Evolutionary conservation across 192 early-diverging fungal genomes (phyloP).

Genomic region (Spinellus fusiger): DNA sequence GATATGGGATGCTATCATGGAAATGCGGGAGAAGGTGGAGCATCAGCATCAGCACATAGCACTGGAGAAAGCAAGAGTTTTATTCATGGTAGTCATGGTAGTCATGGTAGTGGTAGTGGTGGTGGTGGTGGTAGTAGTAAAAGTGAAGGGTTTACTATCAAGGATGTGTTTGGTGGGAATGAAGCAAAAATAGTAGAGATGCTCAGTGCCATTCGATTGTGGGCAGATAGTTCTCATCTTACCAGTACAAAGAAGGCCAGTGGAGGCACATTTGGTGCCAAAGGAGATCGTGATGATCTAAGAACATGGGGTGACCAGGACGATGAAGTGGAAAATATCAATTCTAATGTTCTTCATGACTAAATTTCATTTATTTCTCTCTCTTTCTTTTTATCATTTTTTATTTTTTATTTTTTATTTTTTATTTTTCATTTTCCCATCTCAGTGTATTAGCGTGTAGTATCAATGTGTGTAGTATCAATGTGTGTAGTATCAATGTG

Average conservation of each 20-base stretch:
- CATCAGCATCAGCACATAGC: too few species aligned
- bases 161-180: conserved; percentile 34
- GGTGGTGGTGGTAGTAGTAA: too few species aligned
- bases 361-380: too few species aligned
- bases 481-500: background rate
- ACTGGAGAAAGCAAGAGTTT: too few species aligned
- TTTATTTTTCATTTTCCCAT: too few species aligned
- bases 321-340: too few species aligned
- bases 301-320: conserved; percentile 6
- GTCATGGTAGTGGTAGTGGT: too few species aligned
- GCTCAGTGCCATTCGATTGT: conserved; percentile 23
- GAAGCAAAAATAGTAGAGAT: conserved; percentile 33
- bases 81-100: too few species aligned
- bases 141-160: background rate
- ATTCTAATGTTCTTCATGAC: too few species aligned
- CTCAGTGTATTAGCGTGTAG: background rate
- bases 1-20: conserved; percentile 39
- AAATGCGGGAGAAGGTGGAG: too few species aligned
- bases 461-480: background rate
- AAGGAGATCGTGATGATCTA: conserved; percentile 13
- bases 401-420: too few species aligned
- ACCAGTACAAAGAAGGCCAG: conserved; percentile 23
- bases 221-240: conserved; percentile 8
- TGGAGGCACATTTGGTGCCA: conserved; percentile 30
- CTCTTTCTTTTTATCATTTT: too few species aligned